These are phyloP conservation scores for Aspergillus costaricaensis DNA, from an alignment of 2,329 filamentous ascomycete genomes.

Conservation along the genomic window DNA sequence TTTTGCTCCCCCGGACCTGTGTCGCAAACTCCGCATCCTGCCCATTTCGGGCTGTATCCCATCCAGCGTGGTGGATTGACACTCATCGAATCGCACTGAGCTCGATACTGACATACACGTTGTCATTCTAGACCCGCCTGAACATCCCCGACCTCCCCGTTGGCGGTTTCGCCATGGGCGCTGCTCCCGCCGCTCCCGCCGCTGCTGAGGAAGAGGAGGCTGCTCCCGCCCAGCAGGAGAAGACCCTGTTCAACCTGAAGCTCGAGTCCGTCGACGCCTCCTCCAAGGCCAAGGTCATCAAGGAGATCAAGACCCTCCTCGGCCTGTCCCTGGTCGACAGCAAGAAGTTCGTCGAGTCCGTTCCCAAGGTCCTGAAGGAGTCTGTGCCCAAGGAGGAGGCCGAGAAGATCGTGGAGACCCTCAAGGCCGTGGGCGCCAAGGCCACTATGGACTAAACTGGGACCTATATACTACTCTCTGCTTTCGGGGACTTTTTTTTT, in stretches of 20 bases:
- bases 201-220: slow-evolving; percentile 77
- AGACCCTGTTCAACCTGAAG: slow-evolving; percentile 97
- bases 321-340: slow-evolving; percentile 96
- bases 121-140: slow-evolving; percentile 68
- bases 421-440: slow-evolving; percentile 91
- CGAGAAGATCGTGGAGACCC: slow-evolving; percentile 93
- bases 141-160: slow-evolving; percentile 98
- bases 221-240: slow-evolving; percentile 82
- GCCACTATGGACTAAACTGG: slow-evolving; percentile 80
- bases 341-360: slow-evolving; percentile 99
- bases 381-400: slow-evolving; percentile 98
- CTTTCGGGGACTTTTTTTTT: slow-evolving; percentile 11
- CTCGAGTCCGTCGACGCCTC: slow-evolving; percentile 83
- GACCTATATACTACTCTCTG: slow-evolving; percentile 7
- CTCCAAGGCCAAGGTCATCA: slow-evolving; percentile 98
- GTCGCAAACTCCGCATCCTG: slow-evolving; percentile 3
- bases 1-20: not conserved
- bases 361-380: slow-evolving; percentile 98
- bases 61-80: not conserved
- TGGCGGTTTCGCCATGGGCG: slow-evolving; percentile 79
- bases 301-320: slow-evolving; percentile 97
- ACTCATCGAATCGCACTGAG: not conserved
- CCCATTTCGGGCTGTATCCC: not conserved
- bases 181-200: slow-evolving; percentile 62
- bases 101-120: not conserved